Evolutionary conservation across 768 basidiomycete genomes (phyloP).

Genomic region (Pleurotus sapidus): DNA sequence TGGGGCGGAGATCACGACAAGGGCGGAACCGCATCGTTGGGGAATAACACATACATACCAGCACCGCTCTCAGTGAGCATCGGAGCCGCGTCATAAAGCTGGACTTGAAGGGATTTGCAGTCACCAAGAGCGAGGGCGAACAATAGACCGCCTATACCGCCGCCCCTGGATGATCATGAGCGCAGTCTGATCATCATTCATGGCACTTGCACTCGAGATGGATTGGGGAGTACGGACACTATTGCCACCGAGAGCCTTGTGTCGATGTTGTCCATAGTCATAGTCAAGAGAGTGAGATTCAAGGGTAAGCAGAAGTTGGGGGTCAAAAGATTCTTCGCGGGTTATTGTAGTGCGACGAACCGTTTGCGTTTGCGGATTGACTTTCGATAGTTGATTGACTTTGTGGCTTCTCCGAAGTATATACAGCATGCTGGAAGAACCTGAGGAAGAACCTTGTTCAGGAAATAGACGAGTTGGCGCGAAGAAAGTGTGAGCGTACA

Average conservation of each 20-base stretch:
- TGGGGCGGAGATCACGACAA: slow-evolving; percentile 10
- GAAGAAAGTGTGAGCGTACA: too few relatives aligned
- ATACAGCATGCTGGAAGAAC: too few relatives aligned
- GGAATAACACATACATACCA: slow-evolving; percentile 15
- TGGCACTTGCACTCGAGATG: not conserved
- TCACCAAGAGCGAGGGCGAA: slow-evolving; percentile 20
- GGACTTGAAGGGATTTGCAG: slow-evolving; percentile 27
- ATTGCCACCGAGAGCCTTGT: slow-evolving; percentile 9
- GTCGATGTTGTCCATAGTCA: not conserved
- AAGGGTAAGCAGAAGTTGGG: too few relatives aligned
- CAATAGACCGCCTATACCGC: slow-evolving; percentile 26
- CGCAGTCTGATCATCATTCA: slow-evolving; percentile 3
- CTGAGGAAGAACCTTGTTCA: too few relatives aligned
- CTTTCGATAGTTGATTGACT: too few relatives aligned
- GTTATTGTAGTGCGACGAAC: too few relatives aligned
- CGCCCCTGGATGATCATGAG: slow-evolving; percentile 19
- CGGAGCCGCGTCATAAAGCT: slow-evolving; percentile 38
- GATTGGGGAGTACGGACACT: slow-evolving; percentile 10
- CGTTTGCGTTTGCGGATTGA: too few relatives aligned
- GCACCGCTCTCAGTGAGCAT: slow-evolving; percentile 34
- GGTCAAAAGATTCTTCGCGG: too few relatives aligned
- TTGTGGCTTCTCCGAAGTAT: too few relatives aligned
- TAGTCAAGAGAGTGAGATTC: not conserved
- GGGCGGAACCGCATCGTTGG: slow-evolving; percentile 5
- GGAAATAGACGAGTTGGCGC: too few relatives aligned